Conservation (phyloP, 257 asterid genomes). For the Solanum medicagineum region DNA sequence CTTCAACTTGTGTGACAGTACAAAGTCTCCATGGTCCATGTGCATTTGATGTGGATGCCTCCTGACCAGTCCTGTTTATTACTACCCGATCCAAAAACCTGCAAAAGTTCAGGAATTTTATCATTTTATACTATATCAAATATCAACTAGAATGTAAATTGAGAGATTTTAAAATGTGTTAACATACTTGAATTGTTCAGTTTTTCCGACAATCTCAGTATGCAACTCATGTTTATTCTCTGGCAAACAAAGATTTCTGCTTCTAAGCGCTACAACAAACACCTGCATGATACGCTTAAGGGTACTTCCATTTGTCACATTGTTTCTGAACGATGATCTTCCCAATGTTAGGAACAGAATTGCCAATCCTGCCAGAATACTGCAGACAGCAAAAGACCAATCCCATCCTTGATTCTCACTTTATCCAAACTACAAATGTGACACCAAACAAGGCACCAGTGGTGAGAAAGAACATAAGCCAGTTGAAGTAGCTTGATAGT, state of each 20-base stretch:
- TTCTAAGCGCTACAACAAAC: conserved; percentile 44
- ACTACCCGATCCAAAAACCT: conserved; percentile 63
- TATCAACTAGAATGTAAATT: neutral
- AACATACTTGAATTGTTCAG: conserved; percentile 54
- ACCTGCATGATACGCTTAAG: conserved; percentile 47
- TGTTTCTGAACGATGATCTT: conserved; percentile 29
- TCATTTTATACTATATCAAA: neutral
- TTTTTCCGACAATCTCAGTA: conserved; percentile 40
- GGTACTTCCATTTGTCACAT: conserved; percentile 53
- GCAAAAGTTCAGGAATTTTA: neutral
- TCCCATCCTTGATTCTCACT: conserved; percentile 62
- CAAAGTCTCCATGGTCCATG: conserved; percentile 45
- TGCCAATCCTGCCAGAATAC: conserved; percentile 29
- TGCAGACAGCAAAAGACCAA: conserved; percentile 60
- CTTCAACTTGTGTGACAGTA: conserved; percentile 65
- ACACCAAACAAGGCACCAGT: conserved; percentile 52
- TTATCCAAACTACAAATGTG: conserved; percentile 59
- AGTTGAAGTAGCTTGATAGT: conserved; percentile 66
- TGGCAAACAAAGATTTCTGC: conserved; percentile 35
- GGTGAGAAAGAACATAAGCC: conserved; percentile 43
- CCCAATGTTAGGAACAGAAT: conserved; percentile 43
- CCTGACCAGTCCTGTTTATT: conserved; percentile 9
- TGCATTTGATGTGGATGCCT: neutral
- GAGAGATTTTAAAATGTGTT: neutral
- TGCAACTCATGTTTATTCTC: conserved; percentile 27